Percentiles rank a stretch among this genome's conserved stretches.
phyloP scores from a whole-genome alignment of 768 basidiomycete genomes.

The Pisolithus sp. region DNA sequence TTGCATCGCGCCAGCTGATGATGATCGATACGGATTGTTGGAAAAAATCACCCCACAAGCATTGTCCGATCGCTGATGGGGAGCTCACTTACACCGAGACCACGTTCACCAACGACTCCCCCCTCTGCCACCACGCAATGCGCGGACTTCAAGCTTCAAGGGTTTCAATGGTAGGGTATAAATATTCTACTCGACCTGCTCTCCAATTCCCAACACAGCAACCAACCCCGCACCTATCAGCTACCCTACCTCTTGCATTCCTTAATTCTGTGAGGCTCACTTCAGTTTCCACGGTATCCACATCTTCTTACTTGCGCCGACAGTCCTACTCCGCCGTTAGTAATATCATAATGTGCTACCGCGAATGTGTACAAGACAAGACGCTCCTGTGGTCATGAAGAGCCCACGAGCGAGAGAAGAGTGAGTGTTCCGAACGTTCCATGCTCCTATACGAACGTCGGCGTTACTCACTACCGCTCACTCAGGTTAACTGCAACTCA shows the following conservation, averaged over 20 bases:
- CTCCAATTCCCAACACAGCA: slow-evolving; percentile 6
- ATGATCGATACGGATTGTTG: slow-evolving; percentile 10
- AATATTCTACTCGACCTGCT: slow-evolving; percentile 8
- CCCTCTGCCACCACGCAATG: slow-evolving; percentile 3
- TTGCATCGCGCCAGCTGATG: slow-evolving; percentile 1
- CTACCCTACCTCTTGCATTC: slow-evolving; percentile 1
- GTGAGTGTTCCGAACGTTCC: slow-evolving; percentile 18
- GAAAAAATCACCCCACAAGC: slow-evolving; percentile 13
- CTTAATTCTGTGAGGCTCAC: slow-evolving; percentile 12
- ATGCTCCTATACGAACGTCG: slow-evolving; percentile 18
- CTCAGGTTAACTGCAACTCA: slow-evolving; percentile 38
- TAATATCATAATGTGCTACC: slow-evolving; percentile 36
- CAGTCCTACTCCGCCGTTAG: slow-evolving; percentile 4
- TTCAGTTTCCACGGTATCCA: neutral
- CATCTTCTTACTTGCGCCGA: slow-evolving; percentile 6
- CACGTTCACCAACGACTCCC: slow-evolving; percentile 7
- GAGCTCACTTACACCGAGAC: slow-evolving; percentile 4
- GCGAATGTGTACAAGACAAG: slow-evolving; percentile 32
- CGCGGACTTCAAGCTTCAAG: neutral
- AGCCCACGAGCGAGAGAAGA: slow-evolving; percentile 25
- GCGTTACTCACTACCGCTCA: slow-evolving; percentile 1
- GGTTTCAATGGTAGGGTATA: slow-evolving; percentile 14
- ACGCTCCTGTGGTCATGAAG: slow-evolving; percentile 35
- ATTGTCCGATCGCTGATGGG: slow-evolving; percentile 8
- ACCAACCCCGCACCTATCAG: slow-evolving; percentile 7